A percentile compares a stretch with the other conserved stretches of the same genome.
Evolutionary conservation across 2,329 filamentous ascomycete species (phyloP).

Genomic region (Claviceps capensis): DNA sequence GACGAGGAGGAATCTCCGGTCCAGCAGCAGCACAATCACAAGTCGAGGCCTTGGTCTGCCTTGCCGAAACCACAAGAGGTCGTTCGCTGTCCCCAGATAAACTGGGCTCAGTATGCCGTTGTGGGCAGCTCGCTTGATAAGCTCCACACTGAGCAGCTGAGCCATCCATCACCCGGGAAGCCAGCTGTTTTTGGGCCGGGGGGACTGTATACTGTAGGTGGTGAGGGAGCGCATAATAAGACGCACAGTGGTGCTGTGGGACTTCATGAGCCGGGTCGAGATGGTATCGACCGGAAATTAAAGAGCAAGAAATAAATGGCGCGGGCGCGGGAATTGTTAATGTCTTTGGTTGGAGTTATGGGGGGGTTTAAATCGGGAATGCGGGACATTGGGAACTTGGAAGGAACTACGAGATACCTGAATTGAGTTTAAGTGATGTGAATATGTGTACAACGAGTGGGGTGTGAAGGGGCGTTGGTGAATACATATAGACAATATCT

Average conservation of each 20-base stretch:
- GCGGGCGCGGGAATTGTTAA: not conserved
- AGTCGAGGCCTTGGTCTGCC: conserved; percentile 36
- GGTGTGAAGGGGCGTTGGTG: too few relatives aligned
- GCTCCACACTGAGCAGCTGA: conserved; percentile 67
- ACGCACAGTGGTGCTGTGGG: conserved; percentile 38
- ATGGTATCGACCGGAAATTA: conserved; percentile 29
- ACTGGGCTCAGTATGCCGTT: conserved; percentile 92
- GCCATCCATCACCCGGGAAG: conserved; percentile 43
- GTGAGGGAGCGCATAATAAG: conserved; percentile 27
- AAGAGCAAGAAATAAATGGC: conserved; percentile 17
- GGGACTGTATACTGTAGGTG: conserved; percentile 38
- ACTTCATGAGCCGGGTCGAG: conserved; percentile 40
- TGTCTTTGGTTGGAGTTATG: too few relatives aligned
- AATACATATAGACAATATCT: too few relatives aligned
- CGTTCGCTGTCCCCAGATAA: conserved; percentile 75
- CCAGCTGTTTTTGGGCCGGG: conserved; percentile 30
- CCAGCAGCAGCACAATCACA: conserved; percentile 9
- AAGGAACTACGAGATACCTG: too few relatives aligned
- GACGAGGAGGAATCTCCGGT: conserved; percentile 14
- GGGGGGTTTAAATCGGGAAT: too few relatives aligned
- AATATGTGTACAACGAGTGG: too few relatives aligned
- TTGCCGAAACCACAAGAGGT: conserved; percentile 72
- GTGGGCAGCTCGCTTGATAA: conserved; percentile 67
- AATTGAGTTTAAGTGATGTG: too few relatives aligned
- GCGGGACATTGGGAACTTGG: too few relatives aligned